These are phyloP conservation scores for Apiotrichum gracile DNA, from an alignment of 1,284 basidiomycete genomes.

Conservation along the genomic window DNA sequence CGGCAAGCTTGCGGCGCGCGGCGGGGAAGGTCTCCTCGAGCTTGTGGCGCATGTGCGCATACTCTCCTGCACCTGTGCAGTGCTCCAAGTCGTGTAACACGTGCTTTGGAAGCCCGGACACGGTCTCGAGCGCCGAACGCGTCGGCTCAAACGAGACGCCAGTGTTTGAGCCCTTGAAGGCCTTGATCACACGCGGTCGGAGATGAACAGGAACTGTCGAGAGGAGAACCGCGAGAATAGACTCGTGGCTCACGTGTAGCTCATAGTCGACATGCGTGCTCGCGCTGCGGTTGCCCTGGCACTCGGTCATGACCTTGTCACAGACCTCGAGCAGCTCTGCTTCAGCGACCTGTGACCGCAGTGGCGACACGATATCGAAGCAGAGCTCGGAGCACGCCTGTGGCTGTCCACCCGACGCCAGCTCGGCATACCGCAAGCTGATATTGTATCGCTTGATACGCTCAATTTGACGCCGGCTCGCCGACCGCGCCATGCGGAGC, in stretches of 20 bases:
- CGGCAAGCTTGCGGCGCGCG: constrained; percentile 24
- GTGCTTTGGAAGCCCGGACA: constrained; percentile 29
- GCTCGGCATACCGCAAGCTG: constrained; percentile 56
- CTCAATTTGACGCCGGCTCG: constrained; percentile 64
- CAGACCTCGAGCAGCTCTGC: constrained; percentile 46
- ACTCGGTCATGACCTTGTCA: constrained; percentile 45
- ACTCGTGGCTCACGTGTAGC: constrained; percentile 44
- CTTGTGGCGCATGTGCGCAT: constrained; percentile 23
- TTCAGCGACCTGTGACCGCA: constrained; percentile 43
- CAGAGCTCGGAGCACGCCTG: constrained; percentile 36
- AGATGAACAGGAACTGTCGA: constrained; percentile 26
- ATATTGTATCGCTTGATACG: constrained; percentile 89
- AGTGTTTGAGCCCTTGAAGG: constrained; percentile 31
- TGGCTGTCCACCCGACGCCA: constrained; percentile 43
- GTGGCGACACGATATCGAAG: constrained; percentile 46
- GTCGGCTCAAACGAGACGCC: constrained; percentile 19
- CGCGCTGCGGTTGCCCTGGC: constrained; percentile 28
- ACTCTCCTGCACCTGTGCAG: constrained; percentile 31
- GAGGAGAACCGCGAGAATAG: constrained; percentile 38
- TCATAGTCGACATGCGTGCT: constrained; percentile 40
- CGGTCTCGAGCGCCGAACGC: constrained; percentile 21
- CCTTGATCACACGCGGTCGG: constrained; percentile 29
- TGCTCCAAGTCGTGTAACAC: constrained; percentile 45
- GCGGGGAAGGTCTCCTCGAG: constrained; percentile 30
- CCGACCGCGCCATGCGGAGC: constrained; percentile 76